Percentiles rank a stretch among this genome's conserved stretches.
Conservation (phyloP, 139 green algal species). For the Zygnema cylindricum region DNA sequence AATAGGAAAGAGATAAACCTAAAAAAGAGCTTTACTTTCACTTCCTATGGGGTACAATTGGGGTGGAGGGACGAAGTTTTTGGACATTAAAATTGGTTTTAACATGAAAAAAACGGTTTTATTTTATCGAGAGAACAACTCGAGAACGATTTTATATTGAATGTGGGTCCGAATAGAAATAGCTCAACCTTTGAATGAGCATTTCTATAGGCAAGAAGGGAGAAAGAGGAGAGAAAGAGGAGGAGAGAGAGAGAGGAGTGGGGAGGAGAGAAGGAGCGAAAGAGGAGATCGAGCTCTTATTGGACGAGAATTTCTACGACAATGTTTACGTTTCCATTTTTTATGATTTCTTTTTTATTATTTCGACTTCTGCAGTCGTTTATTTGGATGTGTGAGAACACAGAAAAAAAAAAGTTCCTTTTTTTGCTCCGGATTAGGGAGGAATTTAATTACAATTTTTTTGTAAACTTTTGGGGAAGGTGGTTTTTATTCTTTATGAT, state of each 20-base stretch:
- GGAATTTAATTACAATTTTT: not conserved
- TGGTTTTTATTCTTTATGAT: no score
- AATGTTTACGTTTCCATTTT: no score
- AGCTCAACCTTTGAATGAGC: not conserved
- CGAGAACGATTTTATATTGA: no score
- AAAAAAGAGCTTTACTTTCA: no score
- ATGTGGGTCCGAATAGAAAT: not conserved
- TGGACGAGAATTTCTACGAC: no score
- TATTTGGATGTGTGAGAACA: not conserved
- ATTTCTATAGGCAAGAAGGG: not conserved
- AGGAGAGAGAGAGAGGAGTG: not conserved
- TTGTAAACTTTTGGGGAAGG: no score
- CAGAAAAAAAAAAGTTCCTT: not conserved
- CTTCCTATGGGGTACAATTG: not conserved
- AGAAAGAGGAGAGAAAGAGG: not conserved
- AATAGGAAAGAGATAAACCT: no score
- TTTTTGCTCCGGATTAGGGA: not conserved
- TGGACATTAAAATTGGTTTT: not conserved
- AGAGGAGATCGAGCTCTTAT: not conserved
- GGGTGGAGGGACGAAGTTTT: not conserved
- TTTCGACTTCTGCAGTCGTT: no score
- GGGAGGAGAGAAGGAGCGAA: not conserved
- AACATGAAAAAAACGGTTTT: not conserved
- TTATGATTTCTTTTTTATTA: no score
- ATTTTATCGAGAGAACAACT: no score